Conservation (phyloP, 1,284 basidiomycete species). For the Polyporus tsugae region DNA sequence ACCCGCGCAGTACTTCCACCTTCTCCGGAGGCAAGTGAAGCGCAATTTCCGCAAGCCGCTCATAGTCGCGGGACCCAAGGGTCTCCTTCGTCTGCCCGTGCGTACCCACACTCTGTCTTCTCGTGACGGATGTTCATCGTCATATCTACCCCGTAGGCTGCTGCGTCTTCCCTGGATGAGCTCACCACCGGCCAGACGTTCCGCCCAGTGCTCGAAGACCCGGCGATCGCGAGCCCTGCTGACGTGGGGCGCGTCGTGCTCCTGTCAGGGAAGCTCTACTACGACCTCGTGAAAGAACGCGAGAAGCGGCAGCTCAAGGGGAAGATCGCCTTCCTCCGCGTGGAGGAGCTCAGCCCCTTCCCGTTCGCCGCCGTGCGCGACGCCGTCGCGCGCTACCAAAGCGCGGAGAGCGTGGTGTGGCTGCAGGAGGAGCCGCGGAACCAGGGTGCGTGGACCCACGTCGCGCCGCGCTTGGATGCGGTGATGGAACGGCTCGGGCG, state of each 20-base stretch:
- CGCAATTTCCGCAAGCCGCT: constrained; percentile 89
- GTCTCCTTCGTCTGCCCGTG: constrained; percentile 80
- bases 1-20: constrained; percentile 90
- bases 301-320: constrained; percentile 51
- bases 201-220: constrained; percentile 75
- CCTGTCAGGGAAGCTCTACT: constrained; percentile 86
- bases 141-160: constrained; percentile 59
- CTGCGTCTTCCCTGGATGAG: constrained; percentile 74
- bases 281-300: constrained; percentile 81
- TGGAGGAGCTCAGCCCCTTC: constrained; percentile 90
- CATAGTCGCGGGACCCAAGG: constrained; percentile 86
- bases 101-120: constrained; percentile 38
- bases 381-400: constrained; percentile 56
- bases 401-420: constrained; percentile 64
- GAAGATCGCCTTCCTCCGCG: constrained; percentile 72
- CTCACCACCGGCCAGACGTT: constrained; percentile 73
- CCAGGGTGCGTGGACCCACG: constrained; percentile 82
- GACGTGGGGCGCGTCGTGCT: constrained; percentile 66
- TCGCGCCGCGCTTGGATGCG: constrained; percentile 60
- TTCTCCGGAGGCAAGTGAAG: constrained; percentile 83
- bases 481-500: constrained; percentile 55
- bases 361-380: constrained; percentile 67
- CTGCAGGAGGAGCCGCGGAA: constrained; percentile 90
- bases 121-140: constrained; percentile 11
- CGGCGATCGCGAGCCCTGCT: constrained; percentile 43